These are phyloP conservation scores for Trichoderma afroharzianum DNA, from an alignment of 2,329 filamentous ascomycete species.

Conservation along the genomic window DNA sequence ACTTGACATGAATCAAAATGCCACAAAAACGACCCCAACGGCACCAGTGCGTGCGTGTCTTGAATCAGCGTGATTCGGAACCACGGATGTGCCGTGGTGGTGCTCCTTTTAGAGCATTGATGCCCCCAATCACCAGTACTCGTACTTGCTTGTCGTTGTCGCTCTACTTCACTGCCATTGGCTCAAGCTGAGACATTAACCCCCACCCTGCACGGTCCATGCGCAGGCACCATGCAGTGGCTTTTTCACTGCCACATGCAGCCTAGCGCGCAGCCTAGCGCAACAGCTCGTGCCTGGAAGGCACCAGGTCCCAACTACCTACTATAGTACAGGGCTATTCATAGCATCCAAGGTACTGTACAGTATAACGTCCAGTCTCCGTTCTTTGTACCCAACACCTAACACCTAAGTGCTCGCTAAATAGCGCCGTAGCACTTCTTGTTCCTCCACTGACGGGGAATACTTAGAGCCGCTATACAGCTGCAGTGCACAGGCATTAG, in stretches of 20 bases:
- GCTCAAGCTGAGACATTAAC: neutral
- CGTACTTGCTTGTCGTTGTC: neutral
- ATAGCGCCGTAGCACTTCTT: neutral
- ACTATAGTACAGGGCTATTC: neutral
- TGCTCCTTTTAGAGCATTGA: neutral
- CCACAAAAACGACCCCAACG: neutral
- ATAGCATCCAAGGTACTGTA: neutral
- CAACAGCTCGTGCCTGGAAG: neutral
- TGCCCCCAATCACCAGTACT: neutral
- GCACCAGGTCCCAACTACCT: slow-evolving; percentile 1
- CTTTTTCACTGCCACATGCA: neutral
- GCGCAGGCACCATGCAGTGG: neutral
- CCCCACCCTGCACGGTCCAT: neutral
- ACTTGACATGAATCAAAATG: neutral
- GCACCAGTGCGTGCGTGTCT: neutral
- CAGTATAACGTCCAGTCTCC: neutral
- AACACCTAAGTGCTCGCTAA: neutral
- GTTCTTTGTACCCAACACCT: too few relatives aligned
- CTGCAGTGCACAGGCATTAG: neutral
- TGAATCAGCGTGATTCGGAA: neutral
- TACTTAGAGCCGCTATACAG: neutral
- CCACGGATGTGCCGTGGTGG: neutral
- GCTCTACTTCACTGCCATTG: neutral
- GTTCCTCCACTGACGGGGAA: neutral
- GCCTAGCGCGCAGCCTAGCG: neutral